A percentile compares a stretch with the other conserved stretches of the same genome.
Evolutionary conservation across 257 asterid species (phyloP).

Genomic region (Gentiana dahurica): DNA sequence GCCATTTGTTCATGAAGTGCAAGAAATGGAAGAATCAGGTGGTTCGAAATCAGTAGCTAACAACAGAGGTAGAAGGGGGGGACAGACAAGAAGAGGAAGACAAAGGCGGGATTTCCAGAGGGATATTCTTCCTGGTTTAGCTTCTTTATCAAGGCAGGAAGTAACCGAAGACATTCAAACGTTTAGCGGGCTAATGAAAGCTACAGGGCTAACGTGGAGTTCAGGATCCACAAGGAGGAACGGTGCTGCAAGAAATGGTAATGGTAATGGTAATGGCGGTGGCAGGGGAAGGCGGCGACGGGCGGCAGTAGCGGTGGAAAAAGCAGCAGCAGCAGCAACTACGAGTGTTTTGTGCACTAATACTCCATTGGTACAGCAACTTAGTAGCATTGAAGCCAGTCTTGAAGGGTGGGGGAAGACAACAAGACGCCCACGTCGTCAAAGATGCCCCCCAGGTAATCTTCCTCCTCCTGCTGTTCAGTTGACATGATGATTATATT

Average conservation of each 20-base stretch:
- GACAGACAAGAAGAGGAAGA: constrained; percentile 83
- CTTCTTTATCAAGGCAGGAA: constrained; percentile 70
- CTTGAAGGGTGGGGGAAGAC: constrained; percentile 98
- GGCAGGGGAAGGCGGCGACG: constrained; percentile 54
- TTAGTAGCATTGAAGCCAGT: constrained; percentile 45
- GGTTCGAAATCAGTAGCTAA: constrained; percentile 1
- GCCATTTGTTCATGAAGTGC: constrained; percentile 49
- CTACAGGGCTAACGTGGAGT: constrained; percentile 73
- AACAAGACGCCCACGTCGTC: constrained; percentile 95
- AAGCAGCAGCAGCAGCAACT: constrained; percentile 11
- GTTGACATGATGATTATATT: constrained; percentile 29
- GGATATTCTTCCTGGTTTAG: constrained; percentile 87
- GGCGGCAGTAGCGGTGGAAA: constrained; percentile 28
- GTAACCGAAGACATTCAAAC: constrained; percentile 91
- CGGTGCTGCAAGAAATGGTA: constrained; percentile 23
- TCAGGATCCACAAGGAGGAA: constrained; percentile 60
- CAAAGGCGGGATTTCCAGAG: constrained; percentile 87
- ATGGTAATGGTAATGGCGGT: constrained; percentile 20
- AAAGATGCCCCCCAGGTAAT: constrained; percentile 71
- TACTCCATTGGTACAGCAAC: constrained; percentile 37
- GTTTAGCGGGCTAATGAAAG: constrained; percentile 87
- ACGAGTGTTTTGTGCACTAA: constrained; percentile 19
- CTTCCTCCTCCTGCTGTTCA: constrained; percentile 42
- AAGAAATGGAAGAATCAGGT: constrained; percentile 34
- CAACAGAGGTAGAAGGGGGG: constrained; percentile 60